phyloP scores from a whole-genome alignment of 345 rosid species.

The Arabidopsis arenosa region DNA sequence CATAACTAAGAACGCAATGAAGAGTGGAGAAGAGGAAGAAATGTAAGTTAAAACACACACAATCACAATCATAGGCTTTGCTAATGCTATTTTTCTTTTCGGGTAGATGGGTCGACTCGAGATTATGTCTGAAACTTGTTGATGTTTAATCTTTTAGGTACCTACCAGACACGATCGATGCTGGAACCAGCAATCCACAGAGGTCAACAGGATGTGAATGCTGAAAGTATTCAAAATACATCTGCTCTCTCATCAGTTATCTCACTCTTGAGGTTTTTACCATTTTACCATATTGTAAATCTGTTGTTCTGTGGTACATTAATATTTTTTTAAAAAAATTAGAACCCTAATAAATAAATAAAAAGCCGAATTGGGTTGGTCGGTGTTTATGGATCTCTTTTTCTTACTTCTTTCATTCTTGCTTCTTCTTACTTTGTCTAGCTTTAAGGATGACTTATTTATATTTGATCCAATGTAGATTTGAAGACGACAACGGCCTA shows the following conservation, averaged over 20 bases:
- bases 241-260: constrained; percentile 3
- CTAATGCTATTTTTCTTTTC: not conserved
- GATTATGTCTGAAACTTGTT: constrained; percentile 31
- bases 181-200: constrained; percentile 60
- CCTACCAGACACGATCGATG: constrained; percentile 79
- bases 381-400: constrained; percentile 27
- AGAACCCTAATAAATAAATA: not conserved
- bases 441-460: not conserved
- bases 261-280: not conserved
- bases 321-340: too few species aligned
- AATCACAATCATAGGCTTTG: not conserved
- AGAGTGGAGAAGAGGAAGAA: constrained; percentile 91
- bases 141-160: constrained; percentile 50
- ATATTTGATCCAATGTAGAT: not conserved
- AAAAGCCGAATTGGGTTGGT: constrained; percentile 23
- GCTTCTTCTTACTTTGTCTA: not conserved
- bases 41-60: constrained; percentile 56
- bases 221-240: constrained; percentile 29
- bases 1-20: constrained; percentile 86
- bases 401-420: not conserved
- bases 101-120: not conserved
- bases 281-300: constrained; percentile 32
- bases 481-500: constrained; percentile 1
- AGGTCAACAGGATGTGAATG: constrained; percentile 71
- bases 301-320: constrained; percentile 23